Evolutionary conservation across 2,329 filamentous ascomycete species (phyloP).

Genomic region (Curvularia sp.): DNA sequence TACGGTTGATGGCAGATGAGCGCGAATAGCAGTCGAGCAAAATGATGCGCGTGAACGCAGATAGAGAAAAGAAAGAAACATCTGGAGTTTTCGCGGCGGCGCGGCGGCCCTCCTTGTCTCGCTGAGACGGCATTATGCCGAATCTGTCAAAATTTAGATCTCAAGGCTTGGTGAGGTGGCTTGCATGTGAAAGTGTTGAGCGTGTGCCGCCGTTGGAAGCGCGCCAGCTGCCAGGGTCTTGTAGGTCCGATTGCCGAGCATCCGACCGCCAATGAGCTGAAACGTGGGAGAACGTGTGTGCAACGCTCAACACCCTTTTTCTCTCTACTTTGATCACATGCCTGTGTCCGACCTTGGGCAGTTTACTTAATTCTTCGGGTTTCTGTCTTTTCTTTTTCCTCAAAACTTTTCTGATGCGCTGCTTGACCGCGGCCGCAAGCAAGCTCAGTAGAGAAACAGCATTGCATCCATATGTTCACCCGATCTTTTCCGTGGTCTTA

Average conservation of each 20-base stretch:
- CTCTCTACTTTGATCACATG: not conserved
- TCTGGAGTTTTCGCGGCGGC: conserved; percentile 7
- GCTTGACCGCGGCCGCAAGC: not conserved
- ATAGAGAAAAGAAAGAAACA: conserved; percentile 4
- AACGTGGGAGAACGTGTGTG: conserved; percentile 6
- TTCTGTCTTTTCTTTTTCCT: not conserved
- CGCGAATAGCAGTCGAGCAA: conserved; percentile 7
- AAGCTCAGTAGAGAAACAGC: not conserved
- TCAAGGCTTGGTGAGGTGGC: conserved; percentile 2
- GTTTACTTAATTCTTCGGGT: not conserved
- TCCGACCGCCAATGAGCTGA: conserved; percentile 21
- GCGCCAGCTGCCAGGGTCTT: conserved; percentile 22
- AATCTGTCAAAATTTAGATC: conserved; percentile 16
- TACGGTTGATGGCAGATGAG: not conserved
- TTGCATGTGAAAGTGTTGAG: conserved; percentile 39
- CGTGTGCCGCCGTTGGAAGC: conserved; percentile 9
- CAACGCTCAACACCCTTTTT: conserved; percentile 3
- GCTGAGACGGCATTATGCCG: conserved; percentile 22
- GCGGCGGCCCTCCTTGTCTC: conserved; percentile 24
- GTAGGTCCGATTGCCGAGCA: conserved; percentile 17
- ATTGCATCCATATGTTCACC: not conserved
- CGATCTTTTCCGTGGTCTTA: conserved; percentile 6
- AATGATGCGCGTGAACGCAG: not conserved
- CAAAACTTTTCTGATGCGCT: not conserved
- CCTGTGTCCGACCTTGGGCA: not conserved